Evolutionary conservation across 2,329 filamentous ascomycete species (phyloP), one percentile per base, ranked within the genome.

Genomic region (Drechslera avenae): DNA sequence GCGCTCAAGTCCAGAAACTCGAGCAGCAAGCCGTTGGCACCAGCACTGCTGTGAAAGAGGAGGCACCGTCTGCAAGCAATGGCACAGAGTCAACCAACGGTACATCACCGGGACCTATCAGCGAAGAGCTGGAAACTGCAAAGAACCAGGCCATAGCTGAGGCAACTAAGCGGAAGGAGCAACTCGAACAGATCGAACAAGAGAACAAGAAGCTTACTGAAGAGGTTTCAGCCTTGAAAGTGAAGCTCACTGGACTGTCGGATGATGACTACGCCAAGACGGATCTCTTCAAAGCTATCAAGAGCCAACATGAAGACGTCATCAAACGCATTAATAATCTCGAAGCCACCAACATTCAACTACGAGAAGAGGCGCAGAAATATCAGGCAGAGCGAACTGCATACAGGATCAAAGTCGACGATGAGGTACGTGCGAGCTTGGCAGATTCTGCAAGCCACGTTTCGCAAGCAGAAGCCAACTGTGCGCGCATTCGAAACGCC

Each of bases 221-320:
- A 56, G 90, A 97, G 66, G 84, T 97, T 35, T 91, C 90, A 14
- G 82, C 86, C 4, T 77, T 93, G 28, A 91, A 80, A 54, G 74
- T 82, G 13, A 83, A 83, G 70, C 80, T 89, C 39, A 86, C 90
- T 12, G 86, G 84, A 47, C 78, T 92, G 36, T 88, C 89, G 0
- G 94, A 99, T 65, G 94, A 99, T 56, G 94, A 99, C 64, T 97
- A 95, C 69, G 87, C 91, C 33, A 86, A 91, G 50, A 96, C 91
- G 4, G 91, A 97, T 64, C 82, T 96, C 3, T 99, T 96, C 81
- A 97, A 96, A 75, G 86, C 89, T 56, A 83, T 97, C 67, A 95
- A 92, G 75, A 83, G 83, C 18, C 91, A 97, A 65, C 90, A 95
- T 64, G 94, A 97, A 67, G 93, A 97, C 63, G 84, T 96, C 7